phyloP scores from a whole-genome alignment of 805 yeast species.

The Saturnispora gosingensis region DNA sequence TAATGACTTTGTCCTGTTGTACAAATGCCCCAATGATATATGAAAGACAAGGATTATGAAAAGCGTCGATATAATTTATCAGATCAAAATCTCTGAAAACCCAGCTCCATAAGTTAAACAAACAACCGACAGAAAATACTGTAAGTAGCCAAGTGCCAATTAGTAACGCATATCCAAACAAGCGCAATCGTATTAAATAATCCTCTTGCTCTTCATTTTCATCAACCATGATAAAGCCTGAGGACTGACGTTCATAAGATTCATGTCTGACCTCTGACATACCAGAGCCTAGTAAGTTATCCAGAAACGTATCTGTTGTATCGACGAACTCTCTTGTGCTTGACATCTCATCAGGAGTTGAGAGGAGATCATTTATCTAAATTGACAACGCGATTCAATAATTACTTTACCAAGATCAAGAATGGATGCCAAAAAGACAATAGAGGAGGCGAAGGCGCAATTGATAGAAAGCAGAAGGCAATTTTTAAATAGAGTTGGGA shows the following conservation, averaged over 20 bases:
- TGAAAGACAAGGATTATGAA: slow-evolving; percentile 5
- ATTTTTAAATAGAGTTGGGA: neutral
- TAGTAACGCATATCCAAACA: slow-evolving; percentile 23
- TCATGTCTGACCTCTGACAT: neutral
- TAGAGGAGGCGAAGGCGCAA: neutral
- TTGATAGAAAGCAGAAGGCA: neutral
- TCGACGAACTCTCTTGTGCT: neutral
- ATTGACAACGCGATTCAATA: neutral
- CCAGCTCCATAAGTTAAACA: slow-evolving; percentile 27
- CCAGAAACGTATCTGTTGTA: neutral
- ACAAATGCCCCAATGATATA: slow-evolving; percentile 4
- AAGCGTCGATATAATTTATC: neutral
- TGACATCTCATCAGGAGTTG: neutral
- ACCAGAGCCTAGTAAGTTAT: neutral
- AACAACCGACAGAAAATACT: slow-evolving; percentile 22
- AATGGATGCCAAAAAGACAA: neutral
- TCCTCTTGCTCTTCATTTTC: slow-evolving; percentile 8
- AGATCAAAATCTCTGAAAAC: slow-evolving; percentile 12
- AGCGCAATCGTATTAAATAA: slow-evolving; percentile 1
- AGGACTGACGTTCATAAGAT: neutral
- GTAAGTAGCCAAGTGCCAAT: slow-evolving; percentile 21
- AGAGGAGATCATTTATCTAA: neutral
- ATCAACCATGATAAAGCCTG: neutral
- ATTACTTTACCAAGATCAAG: neutral
- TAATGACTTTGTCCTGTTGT: slow-evolving; percentile 12